Evolutionary conservation across 345 rosid genomes (phyloP), one percentile per base, ranked within the genome.

Genomic region (Viola odorata): DNA sequence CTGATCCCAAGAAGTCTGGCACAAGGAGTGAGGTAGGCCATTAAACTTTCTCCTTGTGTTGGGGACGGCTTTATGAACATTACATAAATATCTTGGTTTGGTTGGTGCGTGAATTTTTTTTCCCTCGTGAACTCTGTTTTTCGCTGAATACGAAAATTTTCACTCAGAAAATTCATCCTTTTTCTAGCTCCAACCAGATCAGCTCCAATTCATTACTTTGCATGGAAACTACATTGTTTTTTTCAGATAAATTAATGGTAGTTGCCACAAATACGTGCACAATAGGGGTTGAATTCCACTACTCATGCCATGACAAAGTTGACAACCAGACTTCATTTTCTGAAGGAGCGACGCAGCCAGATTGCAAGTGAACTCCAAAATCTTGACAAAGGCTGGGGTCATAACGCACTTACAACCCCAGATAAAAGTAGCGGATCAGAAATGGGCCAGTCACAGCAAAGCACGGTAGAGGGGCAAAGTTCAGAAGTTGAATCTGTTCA

Each of bases 341-440:
- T 90, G 47, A 94, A 90, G 81, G 96, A 94, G 75, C 78, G 79
- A 55, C 86, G 95, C 3, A 73, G 73, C 71, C 95, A 81, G 73
- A 80, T 84, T 9, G 82, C 89, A 3, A 76, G 63, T 57, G 91
- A 91, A 68, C 77, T 81, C 69, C 83, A 62, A 71, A 81, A 73
- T 77, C 56, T 67, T 64, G 92, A 85, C 77, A 84, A 77, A 74
- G 32, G 70, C 60, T 58, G 75, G 41, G 57, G 54, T 54, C 80
- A 72, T 38, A 13, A 6, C 7, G 58, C 67, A 8, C 53, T 7
- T 6, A 44, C 61, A 57, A 51, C 13, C 38, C 37, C 70, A 12
- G 66, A 62, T 37, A 69, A 65, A 62, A 58, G 58, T 39, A 55
- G 41, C 15, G 68, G 58, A 63, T 53, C 66, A 41, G 66, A 63